phyloP scores from a whole-genome alignment of 345 rosid genomes.

The Melaleuca alternifolia region DNA sequence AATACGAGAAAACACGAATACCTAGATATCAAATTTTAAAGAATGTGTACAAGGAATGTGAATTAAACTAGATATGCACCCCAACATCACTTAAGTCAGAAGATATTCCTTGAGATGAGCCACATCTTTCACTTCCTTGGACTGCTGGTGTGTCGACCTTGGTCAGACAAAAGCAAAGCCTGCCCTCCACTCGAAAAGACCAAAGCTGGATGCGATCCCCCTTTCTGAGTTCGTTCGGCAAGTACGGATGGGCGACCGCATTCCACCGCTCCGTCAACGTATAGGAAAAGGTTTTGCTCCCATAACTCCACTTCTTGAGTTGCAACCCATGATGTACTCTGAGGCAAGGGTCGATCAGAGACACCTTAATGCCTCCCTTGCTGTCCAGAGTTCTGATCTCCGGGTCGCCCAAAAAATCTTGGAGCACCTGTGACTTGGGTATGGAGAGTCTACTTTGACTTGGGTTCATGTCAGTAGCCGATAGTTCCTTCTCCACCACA shows the following conservation, averaged over 20 bases:
- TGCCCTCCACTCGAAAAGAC: not conserved
- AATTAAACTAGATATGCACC: not conserved
- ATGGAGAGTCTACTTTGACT: not conserved
- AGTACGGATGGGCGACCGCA: not conserved
- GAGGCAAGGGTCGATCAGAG: not conserved
- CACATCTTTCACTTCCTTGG: too few relatives aligned
- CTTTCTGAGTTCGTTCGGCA: not conserved
- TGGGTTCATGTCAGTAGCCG: not conserved
- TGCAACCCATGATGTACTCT: not conserved
- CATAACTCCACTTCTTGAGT: not conserved
- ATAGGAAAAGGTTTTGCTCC: not conserved
- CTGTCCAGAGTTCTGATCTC: not conserved
- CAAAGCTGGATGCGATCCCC: not conserved
- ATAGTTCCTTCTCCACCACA: not conserved
- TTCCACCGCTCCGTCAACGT: not conserved
- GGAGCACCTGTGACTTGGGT: not conserved
- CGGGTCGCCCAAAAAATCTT: not conserved
- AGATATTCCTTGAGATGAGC: not conserved
- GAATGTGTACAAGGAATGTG: not conserved
- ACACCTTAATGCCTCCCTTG: not conserved
- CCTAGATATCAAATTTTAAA: not conserved
- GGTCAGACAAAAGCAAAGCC: not conserved
- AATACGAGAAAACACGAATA: not conserved
- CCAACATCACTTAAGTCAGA: accelerated
- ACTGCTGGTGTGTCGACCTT: not conserved